Percentiles rank a stretch among this genome's conserved stretches.
Conservation (phyloP, 2,329 filamentous ascomycete species). For the Xylaria sp. region DNA sequence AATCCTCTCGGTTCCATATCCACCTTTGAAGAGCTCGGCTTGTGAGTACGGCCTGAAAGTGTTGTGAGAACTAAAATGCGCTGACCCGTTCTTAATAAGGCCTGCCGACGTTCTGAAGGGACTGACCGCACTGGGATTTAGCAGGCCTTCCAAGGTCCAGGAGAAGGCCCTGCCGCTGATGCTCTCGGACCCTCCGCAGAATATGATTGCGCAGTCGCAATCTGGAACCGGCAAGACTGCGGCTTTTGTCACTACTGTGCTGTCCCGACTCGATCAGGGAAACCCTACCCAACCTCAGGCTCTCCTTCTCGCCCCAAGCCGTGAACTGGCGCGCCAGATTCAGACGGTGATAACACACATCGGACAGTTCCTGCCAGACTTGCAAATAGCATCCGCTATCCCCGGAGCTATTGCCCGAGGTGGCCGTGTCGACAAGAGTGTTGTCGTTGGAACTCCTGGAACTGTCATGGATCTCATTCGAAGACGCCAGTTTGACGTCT, state of each 20-base stretch:
- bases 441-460: slow-evolving; percentile 91
- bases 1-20: slow-evolving; percentile 86
- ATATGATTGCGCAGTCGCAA: slow-evolving; percentile 98
- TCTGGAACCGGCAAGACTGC: slow-evolving; percentile 98
- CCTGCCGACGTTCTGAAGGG: slow-evolving; percentile 65
- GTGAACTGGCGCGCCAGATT: slow-evolving; percentile 94
- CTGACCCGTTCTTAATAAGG: slow-evolving; percentile 14
- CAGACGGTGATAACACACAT: slow-evolving; percentile 81
- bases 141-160: slow-evolving; percentile 97
- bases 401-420: slow-evolving; percentile 74
- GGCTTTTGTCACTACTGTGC: slow-evolving; percentile 89
- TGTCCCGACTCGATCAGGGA: slow-evolving; percentile 79
- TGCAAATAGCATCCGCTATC: slow-evolving; percentile 80
- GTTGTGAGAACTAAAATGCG: not conserved
- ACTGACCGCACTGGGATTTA: slow-evolving; percentile 80
- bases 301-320: slow-evolving; percentile 85
- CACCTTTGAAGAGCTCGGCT: slow-evolving; percentile 80
- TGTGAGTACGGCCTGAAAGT: slow-evolving; percentile 59
- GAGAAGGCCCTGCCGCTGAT: slow-evolving; percentile 91
- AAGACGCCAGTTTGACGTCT: slow-evolving; percentile 72
- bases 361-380: slow-evolving; percentile 77
- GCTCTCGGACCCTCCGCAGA: slow-evolving; percentile 80
- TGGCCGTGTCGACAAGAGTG: slow-evolving; percentile 70
- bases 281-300: slow-evolving; percentile 76
- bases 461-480: slow-evolving; percentile 88